Percentiles rank a stretch among this genome's conserved stretches.
Evolutionary conservation across 495 filamentous ascomycete genomes (phyloP).

Genomic region (Tuber melanosporum): DNA sequence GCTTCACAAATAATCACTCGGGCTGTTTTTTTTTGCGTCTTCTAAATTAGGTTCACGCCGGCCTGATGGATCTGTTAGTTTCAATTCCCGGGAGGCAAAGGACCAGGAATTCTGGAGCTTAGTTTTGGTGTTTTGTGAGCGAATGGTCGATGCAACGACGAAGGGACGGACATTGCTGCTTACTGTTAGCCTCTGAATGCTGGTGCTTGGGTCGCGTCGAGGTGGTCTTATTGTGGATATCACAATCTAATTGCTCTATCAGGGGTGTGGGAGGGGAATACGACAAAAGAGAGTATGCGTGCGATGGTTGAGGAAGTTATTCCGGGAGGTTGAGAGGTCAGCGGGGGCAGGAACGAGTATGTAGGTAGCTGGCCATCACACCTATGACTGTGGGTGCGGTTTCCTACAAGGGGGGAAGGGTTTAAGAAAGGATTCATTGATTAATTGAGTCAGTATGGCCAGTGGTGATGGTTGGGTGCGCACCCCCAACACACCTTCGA

Average conservation of each 20-base stretch:
- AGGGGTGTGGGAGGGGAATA: not conserved
- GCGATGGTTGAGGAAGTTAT: not conserved
- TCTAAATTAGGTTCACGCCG: not conserved
- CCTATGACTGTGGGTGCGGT: not conserved
- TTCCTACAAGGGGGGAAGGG: not conserved
- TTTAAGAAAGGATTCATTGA: not conserved
- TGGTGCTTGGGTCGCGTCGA: not conserved
- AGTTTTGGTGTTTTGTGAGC: not conserved
- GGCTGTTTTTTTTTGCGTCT: not conserved
- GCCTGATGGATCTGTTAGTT: not conserved
- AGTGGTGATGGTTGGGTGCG: slow-evolving; percentile 14
- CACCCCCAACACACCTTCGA: slow-evolving; percentile 19
- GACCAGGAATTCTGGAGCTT: not conserved
- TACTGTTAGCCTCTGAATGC: not conserved
- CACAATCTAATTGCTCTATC: not conserved
- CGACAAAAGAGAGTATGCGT: not conserved
- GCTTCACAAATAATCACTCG: not conserved
- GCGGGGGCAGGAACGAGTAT: not conserved
- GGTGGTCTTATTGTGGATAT: not conserved
- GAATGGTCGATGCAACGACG: not conserved
- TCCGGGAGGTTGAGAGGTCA: not conserved
- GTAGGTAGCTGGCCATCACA: not conserved
- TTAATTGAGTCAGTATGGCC: not conserved
- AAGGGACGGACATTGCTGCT: not conserved
- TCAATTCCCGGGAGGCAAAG: not conserved